Evolutionary conservation across 2,329 filamentous ascomycete species (phyloP).

Genomic region (Aspergillus ochraceoroseus): DNA sequence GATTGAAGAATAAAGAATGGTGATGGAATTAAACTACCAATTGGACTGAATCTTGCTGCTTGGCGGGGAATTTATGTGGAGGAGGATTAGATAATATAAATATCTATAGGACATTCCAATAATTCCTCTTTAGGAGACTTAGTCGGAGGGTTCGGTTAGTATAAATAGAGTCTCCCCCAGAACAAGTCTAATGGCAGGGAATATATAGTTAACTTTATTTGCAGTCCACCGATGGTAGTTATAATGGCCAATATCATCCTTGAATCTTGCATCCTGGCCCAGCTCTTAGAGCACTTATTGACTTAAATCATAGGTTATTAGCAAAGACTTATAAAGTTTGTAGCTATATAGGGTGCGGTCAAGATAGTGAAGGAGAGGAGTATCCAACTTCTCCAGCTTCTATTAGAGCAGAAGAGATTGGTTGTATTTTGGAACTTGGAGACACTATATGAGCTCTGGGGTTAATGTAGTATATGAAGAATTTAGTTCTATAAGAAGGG

Average conservation of each 20-base stretch:
- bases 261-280: slow-evolving; percentile 24
- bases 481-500: slow-evolving; percentile 23
- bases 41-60: slow-evolving; percentile 24
- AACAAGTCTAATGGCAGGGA: slow-evolving; percentile 4
- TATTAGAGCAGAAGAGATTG: slow-evolving; percentile 21
- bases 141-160: slow-evolving; percentile 12
- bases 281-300: slow-evolving; percentile 24
- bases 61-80: slow-evolving; percentile 25
- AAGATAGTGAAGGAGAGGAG: slow-evolving; percentile 24
- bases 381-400: slow-evolving; percentile 25
- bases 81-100: slow-evolving; percentile 27
- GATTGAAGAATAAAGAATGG: too few species aligned
- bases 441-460: slow-evolving; percentile 25
- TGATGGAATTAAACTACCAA: too few species aligned
- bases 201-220: slow-evolving; percentile 30
- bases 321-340: slow-evolving; percentile 21
- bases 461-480: slow-evolving; percentile 28
- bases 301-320: slow-evolving; percentile 27
- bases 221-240: slow-evolving; percentile 26
- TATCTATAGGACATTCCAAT: slow-evolving; percentile 21
- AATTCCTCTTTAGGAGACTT: slow-evolving; percentile 9
- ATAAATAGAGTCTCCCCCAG: background rate
- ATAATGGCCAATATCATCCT: slow-evolving; percentile 29
- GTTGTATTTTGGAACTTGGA: slow-evolving; percentile 20
- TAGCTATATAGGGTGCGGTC: slow-evolving; percentile 22